Base-by-base conservation (phyloP, 176 grass and related monocot genomes). In the Coix lacrymajobi region DNA sequence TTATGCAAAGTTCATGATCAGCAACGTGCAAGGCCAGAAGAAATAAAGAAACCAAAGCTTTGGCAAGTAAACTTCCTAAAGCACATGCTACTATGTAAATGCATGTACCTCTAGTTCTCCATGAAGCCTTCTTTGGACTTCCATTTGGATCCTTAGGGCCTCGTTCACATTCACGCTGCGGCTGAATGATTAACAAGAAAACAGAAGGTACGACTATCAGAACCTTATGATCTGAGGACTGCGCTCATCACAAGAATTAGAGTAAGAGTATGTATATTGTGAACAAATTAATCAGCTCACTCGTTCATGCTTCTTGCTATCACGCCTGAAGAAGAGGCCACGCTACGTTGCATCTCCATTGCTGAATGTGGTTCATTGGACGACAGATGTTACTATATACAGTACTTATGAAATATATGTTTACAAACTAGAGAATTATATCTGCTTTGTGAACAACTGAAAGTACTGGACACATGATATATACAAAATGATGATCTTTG, bases 101-200 rank as follows among this genome's bases (percentile, higher is more conserved):
- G 41, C 45, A 73, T 29, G 15, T 10, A 95, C 96, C 91, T 96
- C 93, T 70, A 99, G 76, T 71, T 99, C 93, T 64, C 93, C 96
- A 54, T 96, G 96, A 26, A 99, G 67, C 76, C 96, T 93, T 88
- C 91, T 92, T 58, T 94, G 89, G 51, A 99, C 93, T 85, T 99
- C 96, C 93, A 96, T 87, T 77, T 94, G 89, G 91, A 99, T 99
- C 76, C 87, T 83, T 81, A 95, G 37, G 16, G 88, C 89, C 24
- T 98, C 92, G 26, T 84, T 88, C 41, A 99, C 81, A 57, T 96
- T 88, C 69, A 88, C 81, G 76, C 77, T 99, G 78, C 93, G 90
- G 79, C 90, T 95, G 82, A 39, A 75, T 81, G 8, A 70, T 86
- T 39, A 8, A 41, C 28, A 70, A 58, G 5, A 29, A 22, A 57